These are phyloP conservation scores for Ceratobasidium theobromae DNA, from an alignment of 1,284 basidiomycete genomes.

Conservation along the genomic window DNA sequence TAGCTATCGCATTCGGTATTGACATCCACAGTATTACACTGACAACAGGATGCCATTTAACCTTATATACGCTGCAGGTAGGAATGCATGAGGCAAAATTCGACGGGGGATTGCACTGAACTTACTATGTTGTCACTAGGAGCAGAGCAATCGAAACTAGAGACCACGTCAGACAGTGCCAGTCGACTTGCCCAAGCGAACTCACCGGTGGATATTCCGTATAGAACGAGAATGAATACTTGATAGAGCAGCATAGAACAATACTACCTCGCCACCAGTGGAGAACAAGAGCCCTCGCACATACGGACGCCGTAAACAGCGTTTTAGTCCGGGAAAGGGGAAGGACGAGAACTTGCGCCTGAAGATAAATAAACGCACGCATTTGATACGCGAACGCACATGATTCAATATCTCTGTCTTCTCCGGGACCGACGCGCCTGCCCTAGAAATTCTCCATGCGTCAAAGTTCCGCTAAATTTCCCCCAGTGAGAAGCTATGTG, in stretches of 20 bases:
- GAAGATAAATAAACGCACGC: no score
- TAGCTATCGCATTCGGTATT: not conserved
- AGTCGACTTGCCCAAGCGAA: not conserved
- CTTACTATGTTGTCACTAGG: slow-evolving; percentile 18
- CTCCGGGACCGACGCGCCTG: not conserved
- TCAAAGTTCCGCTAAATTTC: not conserved
- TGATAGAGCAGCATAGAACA: slow-evolving; percentile 28
- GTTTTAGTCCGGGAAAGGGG: not conserved
- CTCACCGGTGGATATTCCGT: slow-evolving; percentile 18
- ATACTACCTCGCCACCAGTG: not conserved
- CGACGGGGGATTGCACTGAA: not conserved
- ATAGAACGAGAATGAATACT: slow-evolving; percentile 6
- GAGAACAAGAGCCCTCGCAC: not conserved
- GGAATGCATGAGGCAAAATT: not conserved
- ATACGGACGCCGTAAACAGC: slow-evolving; percentile 1
- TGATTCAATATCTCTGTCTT: no score
- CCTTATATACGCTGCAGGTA: slow-evolving; percentile 1
- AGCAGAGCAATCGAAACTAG: not conserved
- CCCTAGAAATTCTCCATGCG: not conserved
- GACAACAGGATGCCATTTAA: slow-evolving; percentile 21
- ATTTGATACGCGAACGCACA: no score
- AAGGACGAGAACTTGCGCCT: no score
- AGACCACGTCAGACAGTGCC: not conserved
- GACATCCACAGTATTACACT: slow-evolving; percentile 14
- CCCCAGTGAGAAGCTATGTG: not conserved